A percentile compares a stretch with the other conserved stretches of the same genome.
Evolutionary conservation across 2,329 filamentous ascomycete species (phyloP).

Genomic region (Onygenales sp.): DNA sequence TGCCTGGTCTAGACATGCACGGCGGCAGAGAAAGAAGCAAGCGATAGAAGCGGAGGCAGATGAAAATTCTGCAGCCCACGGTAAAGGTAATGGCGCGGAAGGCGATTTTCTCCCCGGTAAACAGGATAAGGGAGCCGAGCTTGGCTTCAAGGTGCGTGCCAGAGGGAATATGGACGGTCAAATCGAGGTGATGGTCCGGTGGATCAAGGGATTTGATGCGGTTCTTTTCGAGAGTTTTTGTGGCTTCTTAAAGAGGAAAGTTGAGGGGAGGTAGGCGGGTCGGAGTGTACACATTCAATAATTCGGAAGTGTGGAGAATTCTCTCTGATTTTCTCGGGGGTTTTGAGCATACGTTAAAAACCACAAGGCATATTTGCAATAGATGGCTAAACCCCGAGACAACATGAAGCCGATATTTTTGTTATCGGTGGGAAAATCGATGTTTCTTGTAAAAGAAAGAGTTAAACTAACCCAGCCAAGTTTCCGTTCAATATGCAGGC

Average conservation of each 20-base stretch:
- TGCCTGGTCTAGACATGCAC: slow-evolving; percentile 69
- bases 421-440: too few relatives aligned
- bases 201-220: slow-evolving; percentile 66
- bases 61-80: slow-evolving; percentile 15
- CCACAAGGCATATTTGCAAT: too few relatives aligned
- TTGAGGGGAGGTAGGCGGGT: slow-evolving; percentile 17
- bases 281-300: too few relatives aligned
- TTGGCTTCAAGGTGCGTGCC: slow-evolving; percentile 51
- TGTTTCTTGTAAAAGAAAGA: too few relatives aligned
- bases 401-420: too few relatives aligned
- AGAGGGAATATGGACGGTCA: slow-evolving; percentile 59
- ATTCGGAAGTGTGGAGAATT: too few relatives aligned
- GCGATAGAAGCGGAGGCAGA: slow-evolving; percentile 13
- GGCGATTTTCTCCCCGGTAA: not conserved
- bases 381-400: too few relatives aligned
- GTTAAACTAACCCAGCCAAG: too few relatives aligned
- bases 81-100: slow-evolving; percentile 25
- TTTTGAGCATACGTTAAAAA: too few relatives aligned
- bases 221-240: slow-evolving; percentile 79
- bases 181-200: slow-evolving; percentile 50
- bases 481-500: too few relatives aligned
- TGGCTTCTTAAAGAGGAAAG: slow-evolving; percentile 60
- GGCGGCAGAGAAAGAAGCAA: slow-evolving; percentile 42
- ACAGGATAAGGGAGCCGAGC: slow-evolving; percentile 19
- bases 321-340: too few relatives aligned